These are phyloP conservation scores for Volvox africanus DNA, from an alignment of 139 green algal species.

Conservation along the genomic window DNA sequence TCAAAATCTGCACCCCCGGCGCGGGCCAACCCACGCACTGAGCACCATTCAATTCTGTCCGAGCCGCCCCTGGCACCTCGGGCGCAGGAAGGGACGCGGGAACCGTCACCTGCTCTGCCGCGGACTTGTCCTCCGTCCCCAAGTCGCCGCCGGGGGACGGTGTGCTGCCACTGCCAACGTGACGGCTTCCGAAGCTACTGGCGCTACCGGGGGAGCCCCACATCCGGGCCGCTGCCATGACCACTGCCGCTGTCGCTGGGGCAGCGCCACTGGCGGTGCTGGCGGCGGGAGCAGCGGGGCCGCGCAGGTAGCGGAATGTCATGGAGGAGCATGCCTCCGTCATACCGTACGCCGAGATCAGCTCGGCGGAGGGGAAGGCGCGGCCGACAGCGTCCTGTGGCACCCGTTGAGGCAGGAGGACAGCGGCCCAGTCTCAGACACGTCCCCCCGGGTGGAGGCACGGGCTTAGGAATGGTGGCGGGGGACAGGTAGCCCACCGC, in stretches of 20 bases:
- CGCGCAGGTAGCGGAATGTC: slow-evolving; percentile 73
- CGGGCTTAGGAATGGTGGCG: too few species aligned
- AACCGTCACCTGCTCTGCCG: too few species aligned
- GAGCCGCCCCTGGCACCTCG: too few species aligned
- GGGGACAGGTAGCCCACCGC: too few species aligned
- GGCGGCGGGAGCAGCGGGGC: not conserved
- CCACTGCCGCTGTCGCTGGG: not conserved
- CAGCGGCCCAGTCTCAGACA: too few species aligned
- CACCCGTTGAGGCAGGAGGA: too few species aligned
- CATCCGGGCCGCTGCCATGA: not conserved
- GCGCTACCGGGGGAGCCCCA: not conserved
- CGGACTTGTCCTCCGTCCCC: too few species aligned
- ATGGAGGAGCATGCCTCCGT: slow-evolving; percentile 89
- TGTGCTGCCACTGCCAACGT: not conserved
- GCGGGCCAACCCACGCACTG: slow-evolving; percentile 50
- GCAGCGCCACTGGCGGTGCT: not conserved
- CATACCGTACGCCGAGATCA: slow-evolving; percentile 91
- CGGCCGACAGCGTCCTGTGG: slow-evolving; percentile 16
- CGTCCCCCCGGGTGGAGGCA: too few species aligned
- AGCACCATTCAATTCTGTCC: too few species aligned
- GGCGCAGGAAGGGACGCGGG: too few species aligned
- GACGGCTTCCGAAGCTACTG: not conserved
- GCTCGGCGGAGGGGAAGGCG: slow-evolving; percentile 70
- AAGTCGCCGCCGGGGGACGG: too few species aligned
- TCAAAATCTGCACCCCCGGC: slow-evolving; percentile 42